Base-by-base conservation (phyloP, 768 basidiomycete genomes). In the Tricholoma sp. region DNA sequence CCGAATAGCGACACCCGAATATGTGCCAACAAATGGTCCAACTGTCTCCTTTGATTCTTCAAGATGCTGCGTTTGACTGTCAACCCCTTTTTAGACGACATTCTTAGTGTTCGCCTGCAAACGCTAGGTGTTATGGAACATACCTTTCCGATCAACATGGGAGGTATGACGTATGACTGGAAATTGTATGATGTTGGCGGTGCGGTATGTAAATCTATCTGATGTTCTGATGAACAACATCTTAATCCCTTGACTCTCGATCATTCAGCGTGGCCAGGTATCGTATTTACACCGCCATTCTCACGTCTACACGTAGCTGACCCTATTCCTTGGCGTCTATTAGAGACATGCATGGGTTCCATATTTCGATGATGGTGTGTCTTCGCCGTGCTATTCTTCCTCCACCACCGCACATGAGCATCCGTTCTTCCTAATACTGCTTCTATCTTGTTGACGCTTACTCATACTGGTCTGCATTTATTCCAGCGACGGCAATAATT, bases 131-230 rank as follows among this genome's bases (percentile, higher is more conserved):
- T 92, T 18, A 81, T 85, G 55, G 89, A 92, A 61, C 88, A 91
- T 65, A 75, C 80, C 1, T 89, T 90, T 66, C 80, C 84, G 55
- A 82, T 91, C 57, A 76, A 77, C 56, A 78, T 84, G 58, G 81
- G 79, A 39, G 84, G 85, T 2, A 76, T 74, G 55, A 76, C 76
- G 42, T 88, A 87, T 65, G 80, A 84, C 53, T 92, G 90, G 89
- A 80, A 84, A 56, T 74, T 92, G 54, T 93, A 87, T 66, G 91
- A 93, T 66, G 90, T 93, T 36, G 89, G 90, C 39, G 91, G 91
- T 47, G 86, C 88, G 52, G 86, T 91, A 65, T 67, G 87, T 36
- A 28, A 55, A 37, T n/a, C 20, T 29, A 52, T 60, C 29, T 56
- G 42, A 33, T 29, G 47, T 32, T 52, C 36, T 18, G 45, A 48